Conservation (phyloP, 192 early-diverging fungal species). For the Coemansia sp. region DNA sequence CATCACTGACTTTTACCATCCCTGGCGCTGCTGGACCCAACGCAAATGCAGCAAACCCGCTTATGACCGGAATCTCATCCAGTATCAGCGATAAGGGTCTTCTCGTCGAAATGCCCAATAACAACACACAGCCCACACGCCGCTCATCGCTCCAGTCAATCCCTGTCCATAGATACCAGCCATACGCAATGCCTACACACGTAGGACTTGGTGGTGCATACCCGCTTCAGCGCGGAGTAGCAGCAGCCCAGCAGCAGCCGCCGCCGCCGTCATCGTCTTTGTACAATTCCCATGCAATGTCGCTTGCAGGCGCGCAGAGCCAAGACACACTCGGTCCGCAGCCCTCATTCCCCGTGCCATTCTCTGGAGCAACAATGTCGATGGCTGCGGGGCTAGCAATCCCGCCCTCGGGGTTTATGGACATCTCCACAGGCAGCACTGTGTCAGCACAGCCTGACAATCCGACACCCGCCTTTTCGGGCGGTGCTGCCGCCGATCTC, state of each 20-base stretch:
- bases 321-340: slow-evolving; percentile 9
- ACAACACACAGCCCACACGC: slow-evolving; percentile 9
- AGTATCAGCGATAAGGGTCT: slow-evolving; percentile 48
- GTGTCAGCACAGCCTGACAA: slow-evolving; percentile 2
- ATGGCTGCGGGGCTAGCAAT: slow-evolving; percentile 14
- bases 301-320: slow-evolving; percentile 3
- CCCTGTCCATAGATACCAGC: slow-evolving; percentile 39
- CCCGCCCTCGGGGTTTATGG: slow-evolving; percentile 9
- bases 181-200: slow-evolving; percentile 23
- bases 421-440: slow-evolving; percentile 5
- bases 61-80: slow-evolving; percentile 35
- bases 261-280: not conserved
- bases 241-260: slow-evolving; percentile 6
- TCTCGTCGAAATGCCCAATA: slow-evolving; percentile 5
- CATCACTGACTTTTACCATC: slow-evolving; percentile 7
- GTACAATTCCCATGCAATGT: not conserved
- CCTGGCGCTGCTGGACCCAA: not conserved
- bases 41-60: not conserved
- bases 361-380: slow-evolving; percentile 12
- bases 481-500: slow-evolving; percentile 3
- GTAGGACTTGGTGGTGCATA: not conserved
- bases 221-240: not conserved
- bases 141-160: slow-evolving; percentile 43
- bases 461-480: slow-evolving; percentile 9
- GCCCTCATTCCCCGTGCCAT: slow-evolving; percentile 16